Evolutionary conservation across 192 early-diverging fungal species (phyloP), one percentile per base, ranked within the genome.

Genomic region (Gaertneriomyces semiglobifer): DNA sequence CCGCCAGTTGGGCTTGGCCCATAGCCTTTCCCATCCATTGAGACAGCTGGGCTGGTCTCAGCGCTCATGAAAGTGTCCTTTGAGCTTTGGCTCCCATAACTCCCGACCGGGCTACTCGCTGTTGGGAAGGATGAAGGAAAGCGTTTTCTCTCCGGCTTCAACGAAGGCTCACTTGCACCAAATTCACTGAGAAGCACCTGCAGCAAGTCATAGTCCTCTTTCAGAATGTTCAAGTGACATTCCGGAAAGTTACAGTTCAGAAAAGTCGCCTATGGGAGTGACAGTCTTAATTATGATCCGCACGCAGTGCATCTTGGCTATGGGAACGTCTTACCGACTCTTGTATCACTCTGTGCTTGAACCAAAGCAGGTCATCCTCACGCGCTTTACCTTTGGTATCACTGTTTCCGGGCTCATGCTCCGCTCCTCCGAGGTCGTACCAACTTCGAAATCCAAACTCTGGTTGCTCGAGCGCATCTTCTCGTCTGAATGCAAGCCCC

Each of bases 321-420:
- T 33, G 38, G 54, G 54, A 7, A 0, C 33, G 20, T 25, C 74
- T 75, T 82, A 90, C 86, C 42, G 87, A 85, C 11, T 77, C 82
- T 39, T 82, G 76, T 8, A 84, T 74, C 0, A 83, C 83, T 18
- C 74, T 52, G 44, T 83, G 79, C 58, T 82, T 79, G 44, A 88
- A 88, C 51, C 69, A 77, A 39, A 81, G 52, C 5, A 86, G 63
- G 38, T 71, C 74, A 3, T 61, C 59, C 20, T 25, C 60, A 66
- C 2, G 48, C 11, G 48, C 11, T 50, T 18, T 50, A 14, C 20
- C 39, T 19, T 64, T 44, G 12, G 6, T 5, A 14, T 51, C 66
- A 40, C 9, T 9, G 20, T 14, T 20, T 47, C 56, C 59, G 38
- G 41, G 25, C n/a, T 43, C 58, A 8, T 20, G 41, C 14, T 42